Evolutionary conservation across 75 land plant species (phyloP).

Genomic region (Sequoiadendron giganteum): DNA sequence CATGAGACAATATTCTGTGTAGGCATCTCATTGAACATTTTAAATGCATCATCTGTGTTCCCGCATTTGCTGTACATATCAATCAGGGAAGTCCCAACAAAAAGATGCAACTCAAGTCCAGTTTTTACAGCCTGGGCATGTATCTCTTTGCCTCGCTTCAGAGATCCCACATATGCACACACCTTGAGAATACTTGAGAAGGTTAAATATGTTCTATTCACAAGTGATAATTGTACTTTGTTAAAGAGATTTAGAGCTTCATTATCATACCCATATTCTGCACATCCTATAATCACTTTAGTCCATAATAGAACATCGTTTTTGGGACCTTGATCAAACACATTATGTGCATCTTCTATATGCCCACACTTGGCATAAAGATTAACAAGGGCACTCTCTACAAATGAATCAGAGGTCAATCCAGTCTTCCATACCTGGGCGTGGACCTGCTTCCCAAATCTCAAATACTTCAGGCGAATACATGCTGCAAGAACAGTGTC

Average conservation of each 20-base stretch:
- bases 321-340: conserved; percentile 30
- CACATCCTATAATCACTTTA: conserved; percentile 53
- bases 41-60: conserved; percentile 19
- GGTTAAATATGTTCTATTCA: conserved; percentile 13
- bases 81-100: conserved; percentile 44
- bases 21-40: conserved; percentile 44
- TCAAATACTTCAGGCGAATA: conserved; percentile 32
- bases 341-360: conserved; percentile 25
- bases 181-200: conserved; percentile 46
- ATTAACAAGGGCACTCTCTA: conserved; percentile 48
- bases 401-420: conserved; percentile 27
- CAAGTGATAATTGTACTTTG: conserved; percentile 5
- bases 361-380: conserved; percentile 72
- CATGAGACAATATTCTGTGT: conserved; percentile 52
- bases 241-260: conserved; percentile 26
- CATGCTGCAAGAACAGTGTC: conserved; percentile 42
- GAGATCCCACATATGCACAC: conserved; percentile 38
- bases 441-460: conserved; percentile 34
- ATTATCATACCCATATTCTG: conserved; percentile 39
- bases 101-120: conserved; percentile 33
- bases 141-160: conserved; percentile 24
- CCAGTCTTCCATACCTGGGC: conserved; percentile 34
- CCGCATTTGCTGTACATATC: conserved; percentile 52
- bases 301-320: conserved; percentile 59
- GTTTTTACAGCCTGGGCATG: conserved; percentile 35